Evolutionary conservation across 805 yeast genomes (phyloP), one percentile per base, ranked within the genome.

Genomic region (Kregervanrija fluxuum): DNA sequence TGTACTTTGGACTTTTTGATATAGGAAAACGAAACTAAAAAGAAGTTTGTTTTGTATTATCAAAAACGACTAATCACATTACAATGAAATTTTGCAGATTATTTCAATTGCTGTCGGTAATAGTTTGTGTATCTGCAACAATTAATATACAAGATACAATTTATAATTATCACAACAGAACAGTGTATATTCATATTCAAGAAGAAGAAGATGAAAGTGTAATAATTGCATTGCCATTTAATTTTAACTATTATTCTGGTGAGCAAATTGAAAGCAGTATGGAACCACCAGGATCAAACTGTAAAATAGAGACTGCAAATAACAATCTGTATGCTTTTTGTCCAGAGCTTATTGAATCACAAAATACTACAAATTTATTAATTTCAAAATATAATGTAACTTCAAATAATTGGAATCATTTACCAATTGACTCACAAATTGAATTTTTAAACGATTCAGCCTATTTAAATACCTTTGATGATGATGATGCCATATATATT

Each of bases 401-500:
- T 8, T 11, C 28, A 1, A 31, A 48, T 16, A 11, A 14, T 2
- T 66, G 70, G 70, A 13, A 35, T 4, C 37, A 38, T 4, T 34
- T 62, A 3, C 31, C 45, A 3, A n/a, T 61, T 6, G 38, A 41
- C 2, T 42, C 47, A 15, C 32, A 43, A 5, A 35, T 60, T 4
- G 47, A 46, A 5, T 61, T 48, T 45, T 54, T 52, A 40, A 51
- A 55, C 9, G 61, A 58, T 8, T 57, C 80, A 1, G 59, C 75
- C 0, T 65, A 75, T 42, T 55, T 80, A 43, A 61, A 75, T 3
- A 66, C 74, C 0, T 44, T 55, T 14, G 67, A 70, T 13, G 61
- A 64, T 12, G 53, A 64, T 8, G 57, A 63, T 13, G 62, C 70
- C 2, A 53, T 79, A 0, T 80, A 74, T 54, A 67, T 79, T 0